Percentiles rank a stretch among this genome's conserved stretches.
Conservation (phyloP, 495 filamentous ascomycete genomes). For the Sordaria brevicollis region DNA sequence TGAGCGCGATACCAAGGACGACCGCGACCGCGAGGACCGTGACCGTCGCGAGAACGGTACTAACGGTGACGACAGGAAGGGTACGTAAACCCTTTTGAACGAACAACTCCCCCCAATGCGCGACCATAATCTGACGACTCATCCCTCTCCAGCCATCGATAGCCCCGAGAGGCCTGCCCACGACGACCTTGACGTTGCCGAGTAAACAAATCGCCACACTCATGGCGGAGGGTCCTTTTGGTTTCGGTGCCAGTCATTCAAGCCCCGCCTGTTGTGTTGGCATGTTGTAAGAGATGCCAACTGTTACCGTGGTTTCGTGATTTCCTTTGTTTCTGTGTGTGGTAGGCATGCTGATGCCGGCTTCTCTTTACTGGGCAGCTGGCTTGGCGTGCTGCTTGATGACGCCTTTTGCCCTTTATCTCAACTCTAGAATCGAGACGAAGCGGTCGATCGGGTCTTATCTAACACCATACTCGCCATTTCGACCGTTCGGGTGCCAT, state of each 20-base stretch:
- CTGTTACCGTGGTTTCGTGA: neutral
- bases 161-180: conserved; percentile 69
- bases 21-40: conserved; percentile 48
- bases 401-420: neutral
- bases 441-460: neutral
- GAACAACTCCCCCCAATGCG: neutral
- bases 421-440: neutral
- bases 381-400: neutral
- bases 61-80: conserved; percentile 82
- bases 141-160: conserved; percentile 43
- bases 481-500: neutral
- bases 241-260: neutral
- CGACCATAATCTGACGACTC: conserved; percentile 9
- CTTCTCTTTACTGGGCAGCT: neutral
- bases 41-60: conserved; percentile 55
- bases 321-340: neutral
- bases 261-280: neutral
- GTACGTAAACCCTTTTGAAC: conserved; percentile 38
- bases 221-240: neutral
- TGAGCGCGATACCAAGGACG: conserved; percentile 41
- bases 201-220: conserved; percentile 41
- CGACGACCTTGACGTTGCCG: conserved; percentile 95
- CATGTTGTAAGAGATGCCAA: neutral
- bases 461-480: neutral
- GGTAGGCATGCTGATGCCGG: neutral